Evolutionary conservation across 106 monocot species (phyloP).

Genomic region (Platanthera guangdongensis): DNA sequence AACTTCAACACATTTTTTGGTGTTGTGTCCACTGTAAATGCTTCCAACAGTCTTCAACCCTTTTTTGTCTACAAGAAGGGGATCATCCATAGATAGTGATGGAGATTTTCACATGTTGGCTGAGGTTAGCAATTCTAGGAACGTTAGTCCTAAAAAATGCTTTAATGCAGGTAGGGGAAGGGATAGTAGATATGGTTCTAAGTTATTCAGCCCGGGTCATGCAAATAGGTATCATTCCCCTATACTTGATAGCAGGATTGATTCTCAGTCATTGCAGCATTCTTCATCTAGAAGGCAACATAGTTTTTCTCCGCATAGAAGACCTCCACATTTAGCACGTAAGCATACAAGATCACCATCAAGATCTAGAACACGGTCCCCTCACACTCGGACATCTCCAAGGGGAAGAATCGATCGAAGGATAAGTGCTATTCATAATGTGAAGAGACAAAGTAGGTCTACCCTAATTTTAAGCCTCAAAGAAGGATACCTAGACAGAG

Average conservation of each 20-base stretch:
- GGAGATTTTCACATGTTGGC: conserved; percentile 11
- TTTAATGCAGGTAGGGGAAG: conserved; percentile 15
- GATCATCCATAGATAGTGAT: conserved; percentile 37
- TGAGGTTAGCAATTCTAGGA: conserved; percentile 21
- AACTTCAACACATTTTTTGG: too few relatives aligned
- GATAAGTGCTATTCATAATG: conserved; percentile 16
- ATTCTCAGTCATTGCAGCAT: conserved; percentile 14
- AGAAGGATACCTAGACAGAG: conserved; percentile 18
- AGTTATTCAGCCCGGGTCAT: conserved; percentile 9
- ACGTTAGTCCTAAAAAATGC: conserved; percentile 29
- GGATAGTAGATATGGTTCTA: conserved; percentile 24
- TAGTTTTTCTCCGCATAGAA: conserved; percentile 44
- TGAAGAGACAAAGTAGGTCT: conserved; percentile 29
- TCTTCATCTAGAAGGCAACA: conserved; percentile 27
- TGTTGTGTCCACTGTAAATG: too few relatives aligned
- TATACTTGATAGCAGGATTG: conserved; percentile 17
- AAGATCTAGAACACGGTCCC: conserved; percentile 69
- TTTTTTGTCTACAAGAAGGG: conserved; percentile 19
- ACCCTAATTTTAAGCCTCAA: conserved; percentile 26
- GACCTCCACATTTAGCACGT: conserved; percentile 27
- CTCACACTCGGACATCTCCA: conserved; percentile 47
- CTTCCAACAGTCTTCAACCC: conserved; percentile 21
- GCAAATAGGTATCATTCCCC: conserved; percentile 26
- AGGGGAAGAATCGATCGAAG: conserved; percentile 20
- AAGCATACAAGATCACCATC: conserved; percentile 45